Evolutionary conservation across 768 basidiomycete species (phyloP).

Genomic region (Kwoniella mangroviensis): DNA sequence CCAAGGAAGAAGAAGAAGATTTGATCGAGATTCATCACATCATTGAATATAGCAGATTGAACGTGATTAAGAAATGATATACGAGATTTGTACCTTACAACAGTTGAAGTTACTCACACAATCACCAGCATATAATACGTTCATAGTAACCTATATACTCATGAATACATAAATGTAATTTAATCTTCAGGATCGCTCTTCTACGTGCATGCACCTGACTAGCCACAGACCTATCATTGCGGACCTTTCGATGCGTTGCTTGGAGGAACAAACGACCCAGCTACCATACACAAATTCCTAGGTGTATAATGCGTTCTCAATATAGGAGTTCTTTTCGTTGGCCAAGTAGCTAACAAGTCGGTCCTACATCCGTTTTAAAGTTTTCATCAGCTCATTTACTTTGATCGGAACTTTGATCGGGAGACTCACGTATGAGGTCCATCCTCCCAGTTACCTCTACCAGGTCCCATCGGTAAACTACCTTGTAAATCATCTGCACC

Average conservation of each 20-base stretch:
- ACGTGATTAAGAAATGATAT: too few relatives aligned
- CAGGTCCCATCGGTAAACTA: conserved; percentile 29
- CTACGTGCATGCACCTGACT: too few relatives aligned
- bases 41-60: too few relatives aligned
- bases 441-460: conserved; percentile 24
- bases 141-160: background rate
- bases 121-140: too few relatives aligned
- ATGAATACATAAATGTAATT: background rate
- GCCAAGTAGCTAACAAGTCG: conserved; percentile 87
- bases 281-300: conserved; percentile 87
- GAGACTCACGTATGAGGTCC: conserved; percentile 58
- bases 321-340: conserved; percentile 94
- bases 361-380: conserved; percentile 62
- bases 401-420: too few relatives aligned
- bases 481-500: conserved; percentile 16
- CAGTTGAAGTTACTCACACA: too few relatives aligned
- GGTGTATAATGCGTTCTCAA: conserved; percentile 91
- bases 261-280: conserved; percentile 63
- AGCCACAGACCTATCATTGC: background rate
- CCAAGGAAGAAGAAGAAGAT: conserved; percentile 54
- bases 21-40: too few relatives aligned
- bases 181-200: background rate
- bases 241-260: conserved; percentile 25
- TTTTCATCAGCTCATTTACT: background rate
- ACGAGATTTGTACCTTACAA: too few relatives aligned